Base-by-base conservation (phyloP, 441 rosid species). In the Theobroma grandiflorum region DNA sequence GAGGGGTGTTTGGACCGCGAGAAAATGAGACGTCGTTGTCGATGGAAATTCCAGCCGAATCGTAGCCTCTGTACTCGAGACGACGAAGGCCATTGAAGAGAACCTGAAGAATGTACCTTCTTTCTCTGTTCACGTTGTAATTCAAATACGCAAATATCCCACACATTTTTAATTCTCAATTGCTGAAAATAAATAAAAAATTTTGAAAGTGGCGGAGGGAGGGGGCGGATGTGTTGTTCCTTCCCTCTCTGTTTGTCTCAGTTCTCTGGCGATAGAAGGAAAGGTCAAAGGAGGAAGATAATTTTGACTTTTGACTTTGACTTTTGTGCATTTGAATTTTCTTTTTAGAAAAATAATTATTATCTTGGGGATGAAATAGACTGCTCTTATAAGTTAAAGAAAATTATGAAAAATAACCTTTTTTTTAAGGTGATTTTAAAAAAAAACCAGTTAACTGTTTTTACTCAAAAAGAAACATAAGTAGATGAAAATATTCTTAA, bases 41-140 rank as follows among this genome's bases (percentile, higher is more conserved):
- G 80, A 96, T 90, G 83, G 97, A 88, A 81, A 97, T 86, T 5
- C 99, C 98, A 11, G 99, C 92, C 16, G 99, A 97, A 80, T 97
- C 99, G 78, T 97, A 97, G 61, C 99, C 98, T 4, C 99, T 85
- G 91, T 95, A 95, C 87, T 97, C 99, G 66, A 97, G 95, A 72
- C 99, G 98, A 78, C 99, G 88, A 57, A 97, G 95, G 49, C 98
- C 99, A 82, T 94, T 92, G 91, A 97, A 94, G 77, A 95, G 97
- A 40, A 92, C 88, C 64, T 94, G 92, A 53, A 97, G 95, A 84
- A 97, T 92, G 86, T 87, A 89, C 7, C 95, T 86, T 82, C 98
- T 85, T 74, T 97, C 97, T 82, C 92, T 84, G 76, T 78, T 83
- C 2, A 93, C 94, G 62, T 88, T 87, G 89, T 78, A 93, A 88